A percentile compares a stretch with the other conserved stretches of the same genome.
These are phyloP conservation scores for Thielaviopsis punctulata DNA, from an alignment of 2,329 filamentous ascomycete species.

Conservation along the genomic window DNA sequence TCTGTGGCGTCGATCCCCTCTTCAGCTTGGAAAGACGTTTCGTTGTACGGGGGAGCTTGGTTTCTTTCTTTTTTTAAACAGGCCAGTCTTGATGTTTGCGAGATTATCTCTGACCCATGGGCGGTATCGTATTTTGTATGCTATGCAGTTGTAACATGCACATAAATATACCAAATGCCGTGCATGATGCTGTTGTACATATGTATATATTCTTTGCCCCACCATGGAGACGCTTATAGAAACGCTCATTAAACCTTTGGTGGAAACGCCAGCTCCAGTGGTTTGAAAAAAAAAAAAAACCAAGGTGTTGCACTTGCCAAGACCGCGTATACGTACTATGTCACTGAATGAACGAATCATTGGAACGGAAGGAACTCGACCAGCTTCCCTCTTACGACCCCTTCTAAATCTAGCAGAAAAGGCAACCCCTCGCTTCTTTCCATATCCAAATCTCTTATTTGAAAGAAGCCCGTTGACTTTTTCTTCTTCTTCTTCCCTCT, in stretches of 20 bases:
- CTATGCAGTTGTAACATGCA: too few species aligned
- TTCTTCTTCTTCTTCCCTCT: constrained; percentile 13
- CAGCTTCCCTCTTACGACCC: background rate
- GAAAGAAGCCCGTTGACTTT: constrained; percentile 9
- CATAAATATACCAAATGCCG: background rate
- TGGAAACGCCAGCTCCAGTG: too few species aligned
- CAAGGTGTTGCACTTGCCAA: background rate
- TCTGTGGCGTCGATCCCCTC: background rate
- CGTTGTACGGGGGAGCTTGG: too few species aligned
- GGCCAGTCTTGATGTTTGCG: too few species aligned
- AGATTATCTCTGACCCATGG: too few species aligned
- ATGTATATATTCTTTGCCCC: too few species aligned
- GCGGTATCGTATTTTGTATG: too few species aligned
- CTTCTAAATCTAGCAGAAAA: background rate
- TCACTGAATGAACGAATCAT: background rate
- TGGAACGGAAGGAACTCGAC: background rate
- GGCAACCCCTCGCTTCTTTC: background rate
- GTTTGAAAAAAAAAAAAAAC: too few species aligned
- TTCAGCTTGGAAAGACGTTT: background rate
- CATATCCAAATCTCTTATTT: background rate
- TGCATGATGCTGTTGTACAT: background rate
- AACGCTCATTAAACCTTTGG: too few species aligned
- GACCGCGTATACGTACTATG: background rate
- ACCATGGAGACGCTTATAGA: too few species aligned
- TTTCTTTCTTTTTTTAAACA: too few species aligned